Percentiles rank a stretch among this genome's conserved stretches.
phyloP scores from a whole-genome alignment of 2,329 filamentous ascomycete genomes.

The Bipolaris gigantea region DNA sequence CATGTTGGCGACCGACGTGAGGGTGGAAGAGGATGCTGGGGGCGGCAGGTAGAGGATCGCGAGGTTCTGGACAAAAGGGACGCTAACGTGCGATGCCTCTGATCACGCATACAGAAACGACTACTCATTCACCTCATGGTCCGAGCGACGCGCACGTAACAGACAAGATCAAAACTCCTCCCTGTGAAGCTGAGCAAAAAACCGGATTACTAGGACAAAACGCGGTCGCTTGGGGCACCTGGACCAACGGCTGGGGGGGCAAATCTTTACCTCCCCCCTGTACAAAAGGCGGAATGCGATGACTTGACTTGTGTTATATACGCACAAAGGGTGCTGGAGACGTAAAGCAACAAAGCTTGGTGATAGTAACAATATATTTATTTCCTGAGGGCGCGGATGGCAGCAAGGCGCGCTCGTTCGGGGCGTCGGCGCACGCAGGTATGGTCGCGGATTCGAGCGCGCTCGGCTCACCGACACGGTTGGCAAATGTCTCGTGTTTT shows the following conservation, averaged over 20 bases:
- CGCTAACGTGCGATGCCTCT: conserved; percentile 21
- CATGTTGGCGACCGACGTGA: conserved; percentile 37
- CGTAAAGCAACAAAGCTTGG: conserved; percentile 10
- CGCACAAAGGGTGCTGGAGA: conserved; percentile 15
- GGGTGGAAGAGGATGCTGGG: conserved; percentile 18
- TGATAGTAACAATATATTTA: not conserved
- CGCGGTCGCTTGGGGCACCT: not conserved
- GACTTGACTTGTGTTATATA: conserved; percentile 15
- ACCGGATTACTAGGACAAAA: conserved; percentile 1
- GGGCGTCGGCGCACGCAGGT: conserved; percentile 11
- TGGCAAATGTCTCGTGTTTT: not conserved
- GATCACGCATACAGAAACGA: conserved; percentile 28
- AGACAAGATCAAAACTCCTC: not conserved
- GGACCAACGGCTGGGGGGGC: conserved; percentile 7
- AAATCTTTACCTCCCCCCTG: conserved; percentile 15
- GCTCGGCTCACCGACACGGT: conserved; percentile 1
- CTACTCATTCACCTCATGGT: conserved; percentile 28
- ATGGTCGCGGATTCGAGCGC: conserved; percentile 4
- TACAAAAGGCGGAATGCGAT: conserved; percentile 2
- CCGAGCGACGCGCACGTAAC: conserved; percentile 16
- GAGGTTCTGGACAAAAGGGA: conserved; percentile 16
- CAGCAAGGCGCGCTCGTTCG: conserved; percentile 19
- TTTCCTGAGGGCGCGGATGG: conserved; percentile 15
- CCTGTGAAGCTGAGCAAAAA: not conserved
- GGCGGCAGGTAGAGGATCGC: conserved; percentile 7